Evolutionary conservation across 805 yeast genomes (phyloP).

Genomic region (Candida dajiaensis): DNA sequence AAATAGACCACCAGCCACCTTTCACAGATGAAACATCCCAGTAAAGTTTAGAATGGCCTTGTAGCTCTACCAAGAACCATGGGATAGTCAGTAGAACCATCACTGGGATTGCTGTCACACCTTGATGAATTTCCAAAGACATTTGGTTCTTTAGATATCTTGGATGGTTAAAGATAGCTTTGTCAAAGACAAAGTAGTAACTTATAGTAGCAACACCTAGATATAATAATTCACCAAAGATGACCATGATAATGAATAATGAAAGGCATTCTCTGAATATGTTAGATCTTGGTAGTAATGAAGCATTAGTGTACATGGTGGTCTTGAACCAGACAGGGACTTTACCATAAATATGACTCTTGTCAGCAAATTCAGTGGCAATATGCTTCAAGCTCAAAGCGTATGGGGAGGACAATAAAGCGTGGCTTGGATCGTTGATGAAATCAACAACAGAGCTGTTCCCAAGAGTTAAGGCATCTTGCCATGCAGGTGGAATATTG

Average conservation of each 20-base stretch:
- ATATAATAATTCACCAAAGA: constrained; percentile 87
- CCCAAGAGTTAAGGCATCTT: constrained; percentile 21
- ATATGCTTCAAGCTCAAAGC: constrained; percentile 10
- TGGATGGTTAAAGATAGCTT: constrained; percentile 90
- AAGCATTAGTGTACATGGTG: constrained; percentile 51
- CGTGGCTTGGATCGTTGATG: constrained; percentile 13
- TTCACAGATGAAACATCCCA: constrained; percentile 53
- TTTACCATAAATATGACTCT: constrained; percentile 50
- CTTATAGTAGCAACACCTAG: constrained; percentile 70
- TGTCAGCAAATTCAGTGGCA: constrained; percentile 19
- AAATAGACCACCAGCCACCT: constrained; percentile 63
- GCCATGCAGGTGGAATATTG: constrained; percentile 27
- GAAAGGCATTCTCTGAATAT: constrained; percentile 64
- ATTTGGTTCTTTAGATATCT: constrained; percentile 92
- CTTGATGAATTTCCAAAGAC: constrained; percentile 73
- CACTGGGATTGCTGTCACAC: constrained; percentile 74
- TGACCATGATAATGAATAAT: constrained; percentile 58
- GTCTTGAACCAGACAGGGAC: constrained; percentile 54
- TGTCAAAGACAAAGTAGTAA: constrained; percentile 76
- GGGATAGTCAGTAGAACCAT: constrained; percentile 89
- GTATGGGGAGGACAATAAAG: constrained; percentile 8
- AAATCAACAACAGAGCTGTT: constrained; percentile 20
- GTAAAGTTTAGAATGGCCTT: constrained; percentile 79
- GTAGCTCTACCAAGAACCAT: constrained; percentile 79
- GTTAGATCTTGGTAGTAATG: constrained; percentile 68